Conservation (phyloP, 495 filamentous ascomycete genomes). For the Podospora appendiculata region DNA sequence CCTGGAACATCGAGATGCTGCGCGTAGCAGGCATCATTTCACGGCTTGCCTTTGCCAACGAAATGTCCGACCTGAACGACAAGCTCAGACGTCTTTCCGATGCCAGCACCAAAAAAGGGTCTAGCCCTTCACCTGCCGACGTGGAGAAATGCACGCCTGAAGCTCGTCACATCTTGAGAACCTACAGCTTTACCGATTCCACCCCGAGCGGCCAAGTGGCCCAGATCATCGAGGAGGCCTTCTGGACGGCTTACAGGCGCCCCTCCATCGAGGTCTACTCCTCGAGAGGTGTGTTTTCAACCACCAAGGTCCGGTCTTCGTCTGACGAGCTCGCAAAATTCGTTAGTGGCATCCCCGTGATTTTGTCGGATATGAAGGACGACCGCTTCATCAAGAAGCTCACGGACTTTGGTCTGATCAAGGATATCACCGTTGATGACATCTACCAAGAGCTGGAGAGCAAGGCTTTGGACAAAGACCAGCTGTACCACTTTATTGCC, state of each 20-base stretch:
- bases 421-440: conserved; percentile 77
- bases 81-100: conserved; percentile 42
- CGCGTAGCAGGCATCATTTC: conserved; percentile 84
- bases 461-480: conserved; percentile 64
- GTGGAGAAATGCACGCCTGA: conserved; percentile 62
- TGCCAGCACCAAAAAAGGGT: conserved; percentile 36
- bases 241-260: conserved; percentile 83
- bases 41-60: conserved; percentile 75
- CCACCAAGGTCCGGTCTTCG: conserved; percentile 67
- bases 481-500: conserved; percentile 71
- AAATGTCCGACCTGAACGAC: conserved; percentile 67
- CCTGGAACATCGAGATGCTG: conserved; percentile 95
- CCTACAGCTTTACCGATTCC: conserved; percentile 80
- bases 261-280: conserved; percentile 80
- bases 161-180: conserved; percentile 68
- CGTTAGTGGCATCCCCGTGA: conserved; percentile 79
- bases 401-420: conserved; percentile 70
- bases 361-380: conserved; percentile 65
- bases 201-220: conserved; percentile 78
- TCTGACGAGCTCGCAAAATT: conserved; percentile 76
- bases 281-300: conserved; percentile 73
- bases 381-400: conserved; percentile 68
- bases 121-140: conserved; percentile 42
- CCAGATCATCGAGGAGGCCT: conserved; percentile 80
- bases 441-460: conserved; percentile 71